Evolutionary conservation across 164 flowering plant species (phyloP).

Genomic region (Macadamia integrifolia): DNA sequence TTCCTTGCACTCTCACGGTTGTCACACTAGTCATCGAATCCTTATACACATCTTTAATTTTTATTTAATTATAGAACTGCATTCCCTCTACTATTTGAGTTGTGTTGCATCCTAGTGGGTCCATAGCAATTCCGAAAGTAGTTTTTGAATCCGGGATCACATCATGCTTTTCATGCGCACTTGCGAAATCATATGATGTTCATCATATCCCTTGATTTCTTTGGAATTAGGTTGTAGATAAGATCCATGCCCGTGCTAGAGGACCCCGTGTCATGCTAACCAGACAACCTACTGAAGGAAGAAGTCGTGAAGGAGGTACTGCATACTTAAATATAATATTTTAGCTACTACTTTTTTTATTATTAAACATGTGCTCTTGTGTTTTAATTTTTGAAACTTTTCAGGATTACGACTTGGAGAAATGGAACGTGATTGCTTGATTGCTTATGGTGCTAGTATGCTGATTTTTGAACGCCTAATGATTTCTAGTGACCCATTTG

Average conservation of each 20-base stretch:
- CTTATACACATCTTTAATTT: no score
- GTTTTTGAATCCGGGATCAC: no score
- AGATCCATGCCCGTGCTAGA: slow-evolving; percentile 91
- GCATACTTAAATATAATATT: not conserved
- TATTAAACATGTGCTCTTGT: not conserved
- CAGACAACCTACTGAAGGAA: slow-evolving; percentile 98
- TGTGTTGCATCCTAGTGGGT: not conserved
- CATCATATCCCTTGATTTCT: not conserved
- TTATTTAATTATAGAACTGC: no score
- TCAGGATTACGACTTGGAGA: slow-evolving; percentile 92
- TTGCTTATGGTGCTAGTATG: slow-evolving; percentile 95
- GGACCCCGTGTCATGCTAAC: slow-evolving; percentile 83
- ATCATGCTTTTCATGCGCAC: not conserved
- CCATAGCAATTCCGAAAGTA: no score
- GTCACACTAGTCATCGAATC: no score
- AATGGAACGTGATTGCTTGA: slow-evolving; percentile 98
- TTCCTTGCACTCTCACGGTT: no score
- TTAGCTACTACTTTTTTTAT: not conserved
- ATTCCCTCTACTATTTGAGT: no score
- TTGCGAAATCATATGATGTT: not conserved
- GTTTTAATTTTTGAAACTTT: slow-evolving; percentile 1
- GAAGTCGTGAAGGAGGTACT: slow-evolving; percentile 83
- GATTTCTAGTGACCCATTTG: slow-evolving; percentile 93
- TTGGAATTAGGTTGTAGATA: slow-evolving; percentile 63
- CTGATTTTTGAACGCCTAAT: slow-evolving; percentile 77